Conservation (phyloP, 2,329 filamentous ascomycete genomes). For the Cladophialophora exuberans region DNA sequence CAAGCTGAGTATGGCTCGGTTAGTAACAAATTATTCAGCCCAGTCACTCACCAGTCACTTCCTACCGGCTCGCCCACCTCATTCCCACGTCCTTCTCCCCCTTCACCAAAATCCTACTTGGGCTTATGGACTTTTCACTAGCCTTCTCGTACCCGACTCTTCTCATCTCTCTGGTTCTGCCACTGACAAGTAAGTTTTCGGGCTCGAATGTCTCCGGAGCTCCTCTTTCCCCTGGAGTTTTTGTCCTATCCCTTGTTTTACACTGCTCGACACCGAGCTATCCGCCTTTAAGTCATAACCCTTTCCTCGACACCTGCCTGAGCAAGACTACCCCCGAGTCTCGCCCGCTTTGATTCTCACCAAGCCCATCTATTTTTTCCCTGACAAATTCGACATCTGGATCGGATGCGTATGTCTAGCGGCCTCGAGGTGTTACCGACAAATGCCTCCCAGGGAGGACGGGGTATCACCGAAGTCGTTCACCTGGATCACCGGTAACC, state of each 20-base stretch:
- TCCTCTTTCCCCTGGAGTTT: constrained; percentile 4
- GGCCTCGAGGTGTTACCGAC: constrained; percentile 16
- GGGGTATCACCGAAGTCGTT: constrained; percentile 18
- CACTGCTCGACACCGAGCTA: not conserved
- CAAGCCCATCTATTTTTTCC: not conserved
- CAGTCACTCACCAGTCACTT: too few relatives aligned
- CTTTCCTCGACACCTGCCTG: not conserved
- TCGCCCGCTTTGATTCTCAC: not conserved
- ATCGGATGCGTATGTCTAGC: constrained; percentile 14
- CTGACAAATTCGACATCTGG: not conserved
- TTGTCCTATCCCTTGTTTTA: constrained; percentile 1
- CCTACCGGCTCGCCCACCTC: too few relatives aligned
- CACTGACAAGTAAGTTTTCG: constrained; percentile 4
- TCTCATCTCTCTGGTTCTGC: not conserved
- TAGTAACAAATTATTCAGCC: constrained; percentile 28
- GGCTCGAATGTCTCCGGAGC: constrained; percentile 6
- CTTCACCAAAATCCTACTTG: constrained; percentile 3
- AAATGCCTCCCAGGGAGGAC: constrained; percentile 26
- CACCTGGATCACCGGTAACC: constrained; percentile 24
- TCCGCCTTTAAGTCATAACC: constrained; percentile 6
- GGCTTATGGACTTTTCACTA: constrained; percentile 12
- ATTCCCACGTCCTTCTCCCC: constrained; percentile 7
- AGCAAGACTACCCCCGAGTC: not conserved
- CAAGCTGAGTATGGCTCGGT: constrained; percentile 9
- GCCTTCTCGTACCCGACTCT: constrained; percentile 6